phyloP scores from a whole-genome alignment of 345 rosid genomes.

The Eutrema heterophyllum region DNA sequence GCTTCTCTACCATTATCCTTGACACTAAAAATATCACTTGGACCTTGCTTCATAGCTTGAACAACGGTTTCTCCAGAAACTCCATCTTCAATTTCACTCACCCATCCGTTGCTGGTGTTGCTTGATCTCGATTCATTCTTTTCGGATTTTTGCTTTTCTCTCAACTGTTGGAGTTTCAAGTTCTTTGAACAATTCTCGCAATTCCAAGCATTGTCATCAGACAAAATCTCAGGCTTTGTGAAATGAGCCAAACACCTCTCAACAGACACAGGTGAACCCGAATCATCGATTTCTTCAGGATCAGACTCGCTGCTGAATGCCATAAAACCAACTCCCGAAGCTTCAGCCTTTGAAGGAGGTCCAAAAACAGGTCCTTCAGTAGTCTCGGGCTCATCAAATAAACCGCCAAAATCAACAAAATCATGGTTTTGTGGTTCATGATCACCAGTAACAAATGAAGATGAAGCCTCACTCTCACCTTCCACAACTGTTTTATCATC shows the following conservation, averaged over 20 bases:
- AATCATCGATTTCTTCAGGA: constrained; percentile 87
- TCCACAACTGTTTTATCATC: constrained; percentile 33
- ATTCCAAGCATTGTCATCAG: constrained; percentile 92
- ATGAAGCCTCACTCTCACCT: constrained; percentile 49
- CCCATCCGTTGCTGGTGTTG: constrained; percentile 33
- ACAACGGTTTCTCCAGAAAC: constrained; percentile 2
- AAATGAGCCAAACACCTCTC: constrained; percentile 91
- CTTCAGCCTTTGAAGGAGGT: constrained; percentile 53
- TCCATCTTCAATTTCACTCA: constrained; percentile 21
- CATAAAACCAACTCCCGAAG: constrained; percentile 44
- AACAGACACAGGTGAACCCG: constrained; percentile 78
- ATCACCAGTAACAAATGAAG: constrained; percentile 40
- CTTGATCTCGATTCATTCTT: constrained; percentile 19
- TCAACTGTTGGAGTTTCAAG: constrained; percentile 39
- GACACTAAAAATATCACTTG: constrained; percentile 26
- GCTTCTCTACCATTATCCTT: constrained; percentile 34
- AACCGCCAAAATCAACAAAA: constrained; percentile 80
- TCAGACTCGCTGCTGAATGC: constrained; percentile 79
- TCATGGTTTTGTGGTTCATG: constrained; percentile 49
- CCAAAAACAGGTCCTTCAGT: constrained; percentile 48
- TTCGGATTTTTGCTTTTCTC: constrained; percentile 38
- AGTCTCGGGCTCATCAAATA: constrained; percentile 84
- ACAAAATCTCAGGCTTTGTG: constrained; percentile 76
- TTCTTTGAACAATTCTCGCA: constrained; percentile 80
- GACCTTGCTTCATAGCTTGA: constrained; percentile 24